Percentiles rank a stretch among this genome's conserved stretches.
Conservation (phyloP, 306 rosid species). For the Cicer chorassanicum region DNA sequence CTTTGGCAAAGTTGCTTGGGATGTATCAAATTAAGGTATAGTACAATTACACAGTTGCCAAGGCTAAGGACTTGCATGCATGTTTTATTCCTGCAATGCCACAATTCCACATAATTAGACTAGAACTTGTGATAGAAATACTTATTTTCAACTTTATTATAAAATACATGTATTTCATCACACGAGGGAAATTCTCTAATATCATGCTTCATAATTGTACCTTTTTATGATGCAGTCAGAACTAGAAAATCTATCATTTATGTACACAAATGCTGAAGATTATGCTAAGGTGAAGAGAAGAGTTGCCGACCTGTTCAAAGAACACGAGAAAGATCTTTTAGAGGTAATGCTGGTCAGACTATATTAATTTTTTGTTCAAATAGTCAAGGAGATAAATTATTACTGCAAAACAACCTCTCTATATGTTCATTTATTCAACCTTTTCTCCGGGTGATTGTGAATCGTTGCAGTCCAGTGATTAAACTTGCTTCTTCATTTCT, state of each 20-base stretch:
- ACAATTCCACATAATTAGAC: slow-evolving; percentile 15
- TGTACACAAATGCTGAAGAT: slow-evolving; percentile 93
- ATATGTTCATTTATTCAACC: slow-evolving; percentile 27
- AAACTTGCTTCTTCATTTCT: slow-evolving; percentile 41
- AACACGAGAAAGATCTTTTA: slow-evolving; percentile 89
- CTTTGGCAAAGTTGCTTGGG: slow-evolving; percentile 98
- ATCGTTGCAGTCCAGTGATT: slow-evolving; percentile 46
- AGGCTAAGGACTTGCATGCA: slow-evolving; percentile 12
- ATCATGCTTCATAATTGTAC: slow-evolving; percentile 23
- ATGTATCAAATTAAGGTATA: slow-evolving; percentile 98
- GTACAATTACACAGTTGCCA: slow-evolving; percentile 15
- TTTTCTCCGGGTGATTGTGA: slow-evolving; percentile 28
- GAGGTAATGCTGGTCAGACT: slow-evolving; percentile 64
- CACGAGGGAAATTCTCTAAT: slow-evolving; percentile 24
- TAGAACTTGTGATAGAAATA: slow-evolving; percentile 15
- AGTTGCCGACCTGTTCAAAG: slow-evolving; percentile 80
- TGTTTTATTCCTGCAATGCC: slow-evolving; percentile 39
- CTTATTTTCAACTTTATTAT: slow-evolving; percentile 30
- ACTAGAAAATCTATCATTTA: slow-evolving; percentile 94
- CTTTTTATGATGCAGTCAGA: slow-evolving; percentile 73
- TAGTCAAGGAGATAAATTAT: slow-evolving; percentile 27
- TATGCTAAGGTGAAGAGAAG: slow-evolving; percentile 91
- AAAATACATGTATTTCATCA: slow-evolving; percentile 25
- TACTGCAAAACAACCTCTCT: slow-evolving; percentile 22
- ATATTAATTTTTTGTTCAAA: slow-evolving; percentile 38